Evolutionary conservation across 192 early-diverging fungal genomes (phyloP), one percentile per base, ranked within the genome.

Genomic region (Coemansia sp.): DNA sequence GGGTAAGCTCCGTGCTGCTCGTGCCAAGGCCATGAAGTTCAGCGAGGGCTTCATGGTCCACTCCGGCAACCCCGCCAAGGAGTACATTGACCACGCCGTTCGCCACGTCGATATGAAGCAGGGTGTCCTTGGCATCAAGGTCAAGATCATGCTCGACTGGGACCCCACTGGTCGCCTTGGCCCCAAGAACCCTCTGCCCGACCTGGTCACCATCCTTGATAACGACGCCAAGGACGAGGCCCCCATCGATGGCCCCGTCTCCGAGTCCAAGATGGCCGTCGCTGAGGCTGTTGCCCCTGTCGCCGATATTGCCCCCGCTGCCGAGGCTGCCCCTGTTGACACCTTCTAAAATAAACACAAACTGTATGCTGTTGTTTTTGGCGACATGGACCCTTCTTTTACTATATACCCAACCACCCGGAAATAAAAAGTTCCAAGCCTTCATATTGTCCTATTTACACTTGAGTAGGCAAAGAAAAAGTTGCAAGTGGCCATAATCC

Each of bases 11-110:
- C 95, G 97, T 85, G 97, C 91, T 83, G 95, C 95, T 67, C 97
- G 97, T 94, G 97, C 97, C 84, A 99, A 99, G 93, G 89, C 97
- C 61, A 97, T 97, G 97, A 99, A 99, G 91, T 99, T 99, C 86
- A 87, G 89, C 81, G 95, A 97, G 75, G 97, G 97, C 70, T 97
- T 99, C 91, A 96, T 99, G 95, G 92, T 98, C 84, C 95, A 98
- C 93, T 96, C 95, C 80, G 97, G 97, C 87, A 92, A 97, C 84
- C 97, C 97, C 83, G 92, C 94, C 77, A 84, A 87, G 79, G 93
- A 95, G 84, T 95, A 88, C 83, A 95, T 99, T 78, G 94, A 97
- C 88, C 85, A 87, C 55, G 95, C 97, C 59, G 91, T 94, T 67
- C 93, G 97, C 73, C 95, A 96, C 92, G 97, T 99, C 66, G 86